Evolutionary conservation across 257 asterid genomes (phyloP).

Genomic region (Rhazya stricta): DNA sequence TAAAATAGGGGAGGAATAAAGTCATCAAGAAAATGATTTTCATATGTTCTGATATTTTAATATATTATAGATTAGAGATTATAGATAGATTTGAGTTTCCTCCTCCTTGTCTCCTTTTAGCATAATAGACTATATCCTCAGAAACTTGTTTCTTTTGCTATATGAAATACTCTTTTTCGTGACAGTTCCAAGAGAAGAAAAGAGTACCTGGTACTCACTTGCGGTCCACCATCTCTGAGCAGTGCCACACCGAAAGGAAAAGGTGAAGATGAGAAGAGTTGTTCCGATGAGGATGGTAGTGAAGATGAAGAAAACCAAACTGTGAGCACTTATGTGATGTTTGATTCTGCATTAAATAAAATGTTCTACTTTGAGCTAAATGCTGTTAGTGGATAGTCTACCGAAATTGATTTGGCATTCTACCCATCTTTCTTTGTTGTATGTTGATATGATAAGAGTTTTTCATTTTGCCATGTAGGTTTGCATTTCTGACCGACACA

Average conservation of each 20-base stretch:
- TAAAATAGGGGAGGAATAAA: too few species aligned
- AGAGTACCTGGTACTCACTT: conserved; percentile 85
- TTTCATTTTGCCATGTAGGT: conserved; percentile 39
- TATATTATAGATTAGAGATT: too few species aligned
- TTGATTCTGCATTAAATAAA: neutral
- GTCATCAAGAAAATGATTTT: too few species aligned
- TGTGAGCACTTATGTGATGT: conserved; percentile 33
- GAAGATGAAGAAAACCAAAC: conserved; percentile 68
- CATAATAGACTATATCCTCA: neutral
- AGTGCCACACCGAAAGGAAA: conserved; percentile 51
- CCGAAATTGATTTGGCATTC: neutral
- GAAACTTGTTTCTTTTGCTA: neutral
- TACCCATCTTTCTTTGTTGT: neutral
- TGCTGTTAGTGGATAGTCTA: neutral
- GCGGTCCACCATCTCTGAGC: conserved; percentile 75
- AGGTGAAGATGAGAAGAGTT: conserved; percentile 70
- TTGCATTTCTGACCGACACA: conserved; percentile 62
- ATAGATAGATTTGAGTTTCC: too few species aligned
- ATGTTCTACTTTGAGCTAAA: neutral
- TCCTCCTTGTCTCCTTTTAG: neutral
- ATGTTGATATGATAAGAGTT: neutral
- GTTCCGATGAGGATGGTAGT: conserved; percentile 65
- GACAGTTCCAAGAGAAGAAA: conserved; percentile 79
- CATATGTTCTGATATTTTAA: too few species aligned
- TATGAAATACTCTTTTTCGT: conserved; percentile 11